phyloP scores from a whole-genome alignment of 176 grass and related monocot species.

The Canna indica region DNA sequence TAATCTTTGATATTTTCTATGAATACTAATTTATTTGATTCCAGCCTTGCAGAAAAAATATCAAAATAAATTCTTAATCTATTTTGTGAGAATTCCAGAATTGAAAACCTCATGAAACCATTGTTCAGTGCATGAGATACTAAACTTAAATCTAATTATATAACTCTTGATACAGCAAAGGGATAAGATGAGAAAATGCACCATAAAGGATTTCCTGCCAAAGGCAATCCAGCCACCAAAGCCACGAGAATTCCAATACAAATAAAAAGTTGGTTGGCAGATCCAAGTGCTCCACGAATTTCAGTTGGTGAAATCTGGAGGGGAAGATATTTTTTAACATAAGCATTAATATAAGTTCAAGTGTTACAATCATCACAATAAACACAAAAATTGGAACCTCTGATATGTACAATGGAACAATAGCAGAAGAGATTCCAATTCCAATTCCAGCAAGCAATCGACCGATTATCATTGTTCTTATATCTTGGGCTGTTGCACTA shows the following conservation, averaged over 20 bases:
- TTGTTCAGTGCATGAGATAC: no score
- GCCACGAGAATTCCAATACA: constrained; percentile 93
- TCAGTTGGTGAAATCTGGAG: constrained; percentile 97
- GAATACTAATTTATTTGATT: no score
- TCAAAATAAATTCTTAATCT: no score
- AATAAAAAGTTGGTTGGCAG: constrained; percentile 94
- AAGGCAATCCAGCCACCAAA: constrained; percentile 87
- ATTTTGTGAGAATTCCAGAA: no score
- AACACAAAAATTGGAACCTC: constrained; percentile 48
- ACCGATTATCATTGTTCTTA: constrained; percentile 88
- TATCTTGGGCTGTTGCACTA: constrained; percentile 86
- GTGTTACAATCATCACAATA: background rate
- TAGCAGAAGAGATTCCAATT: constrained; percentile 91
- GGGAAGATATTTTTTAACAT: constrained; percentile 10
- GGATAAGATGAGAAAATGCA: constrained; percentile 29
- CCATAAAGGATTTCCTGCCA: constrained; percentile 84
- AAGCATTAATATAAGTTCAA: background rate
- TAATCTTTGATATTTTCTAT: no score
- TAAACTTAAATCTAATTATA: no score
- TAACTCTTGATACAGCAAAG: constrained; percentile 12
- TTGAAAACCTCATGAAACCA: no score
- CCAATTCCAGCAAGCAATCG: constrained; percentile 86
- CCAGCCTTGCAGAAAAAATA: no score
- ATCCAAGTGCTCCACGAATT: constrained; percentile 98
- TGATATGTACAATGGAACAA: constrained; percentile 99